A percentile compares a stretch with the other conserved stretches of the same genome.
Evolutionary conservation across 2,329 filamentous ascomycete species (phyloP).

Genomic region (Sordariomycetes sp.): DNA sequence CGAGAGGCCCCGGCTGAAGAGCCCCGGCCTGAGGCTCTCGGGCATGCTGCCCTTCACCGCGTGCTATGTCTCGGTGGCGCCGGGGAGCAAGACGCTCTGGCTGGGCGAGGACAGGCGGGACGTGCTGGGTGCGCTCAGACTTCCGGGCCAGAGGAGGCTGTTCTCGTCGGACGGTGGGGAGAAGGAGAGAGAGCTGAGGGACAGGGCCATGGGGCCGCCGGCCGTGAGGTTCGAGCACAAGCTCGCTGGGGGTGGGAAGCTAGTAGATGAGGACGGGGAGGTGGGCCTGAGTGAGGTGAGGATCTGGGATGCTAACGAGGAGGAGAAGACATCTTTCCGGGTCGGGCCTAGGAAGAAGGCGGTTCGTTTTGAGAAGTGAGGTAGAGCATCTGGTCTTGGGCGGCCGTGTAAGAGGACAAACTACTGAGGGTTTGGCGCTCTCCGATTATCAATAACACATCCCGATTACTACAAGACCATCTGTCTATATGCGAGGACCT

Average conservation of each 20-base stretch:
- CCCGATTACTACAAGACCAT: too few species aligned
- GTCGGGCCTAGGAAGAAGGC: background rate
- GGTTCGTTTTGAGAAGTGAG: background rate
- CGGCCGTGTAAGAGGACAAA: too few species aligned
- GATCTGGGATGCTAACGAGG: background rate
- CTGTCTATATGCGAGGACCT: too few species aligned
- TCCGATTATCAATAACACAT: too few species aligned
- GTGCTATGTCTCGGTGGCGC: constrained; percentile 29
- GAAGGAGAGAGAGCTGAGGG: background rate
- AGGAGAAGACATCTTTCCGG: background rate
- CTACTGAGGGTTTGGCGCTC: too few species aligned
- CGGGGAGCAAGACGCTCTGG: constrained; percentile 22
- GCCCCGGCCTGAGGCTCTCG: constrained; percentile 17
- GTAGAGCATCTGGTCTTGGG: too few species aligned
- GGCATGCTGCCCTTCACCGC: constrained; percentile 30
- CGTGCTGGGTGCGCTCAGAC: constrained; percentile 26
- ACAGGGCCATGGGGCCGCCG: background rate
- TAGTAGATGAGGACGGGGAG: background rate
- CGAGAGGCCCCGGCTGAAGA: background rate
- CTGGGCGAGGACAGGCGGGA: constrained; percentile 31
- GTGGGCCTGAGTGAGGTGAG: background rate
- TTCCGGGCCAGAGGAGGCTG: constrained; percentile 22
- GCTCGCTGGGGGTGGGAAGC: background rate
- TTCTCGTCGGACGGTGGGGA: background rate
- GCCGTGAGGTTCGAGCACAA: background rate